Base-by-base conservation (phyloP, 2,329 filamentous ascomycete genomes). In the Scedosporium apiospermum region DNA sequence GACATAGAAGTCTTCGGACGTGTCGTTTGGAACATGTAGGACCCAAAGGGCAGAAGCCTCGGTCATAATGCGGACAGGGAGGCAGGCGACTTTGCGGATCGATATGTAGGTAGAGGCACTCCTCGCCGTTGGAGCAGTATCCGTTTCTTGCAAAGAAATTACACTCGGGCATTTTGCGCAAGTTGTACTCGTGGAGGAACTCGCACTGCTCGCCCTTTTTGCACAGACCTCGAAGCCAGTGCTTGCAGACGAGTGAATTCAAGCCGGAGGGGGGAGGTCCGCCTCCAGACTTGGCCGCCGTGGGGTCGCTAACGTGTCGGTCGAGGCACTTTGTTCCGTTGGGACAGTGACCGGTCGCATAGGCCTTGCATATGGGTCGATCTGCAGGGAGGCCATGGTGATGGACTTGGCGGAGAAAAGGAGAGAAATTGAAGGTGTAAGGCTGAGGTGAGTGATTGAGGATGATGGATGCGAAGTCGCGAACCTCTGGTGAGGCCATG, bases 141-240 rank as follows among this genome's bases (percentile, higher is more conserved):
- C 91, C 91, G 72, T 95, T 96, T 65, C 92, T 85, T 63, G 92
- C 88, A 77, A 93, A 98, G 76, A 96, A 96, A 71, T 96, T 96
- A 78, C 95, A 99, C 78, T 98, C 95, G 66, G 95, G 93, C 91
- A 98, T 98, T 75, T 95, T 93, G 66, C 95, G 88, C 68, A 99
- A 84, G 77, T 99, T 98, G 80, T 97, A 99, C 77, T 98, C 95
- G 81, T 99, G 95, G 58, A 98, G 81, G 71, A 98, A 99, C 79
- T 99, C 95, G 86, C 95, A 99, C 68, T 87, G 86, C 72, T 97
- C 89, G 70, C 93, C 95, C 77, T 98, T 98, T 74, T 99, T 99
- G 82, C 95, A 99, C 21, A 99, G 85, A 0, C 93, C 93, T 67
- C 96, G 90, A 71, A 98, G 87, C 88, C 95, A 98, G 81, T 98